Evolutionary conservation across 2,329 filamentous ascomycete species (phyloP).

Genomic region (Fusarium sacchari): DNA sequence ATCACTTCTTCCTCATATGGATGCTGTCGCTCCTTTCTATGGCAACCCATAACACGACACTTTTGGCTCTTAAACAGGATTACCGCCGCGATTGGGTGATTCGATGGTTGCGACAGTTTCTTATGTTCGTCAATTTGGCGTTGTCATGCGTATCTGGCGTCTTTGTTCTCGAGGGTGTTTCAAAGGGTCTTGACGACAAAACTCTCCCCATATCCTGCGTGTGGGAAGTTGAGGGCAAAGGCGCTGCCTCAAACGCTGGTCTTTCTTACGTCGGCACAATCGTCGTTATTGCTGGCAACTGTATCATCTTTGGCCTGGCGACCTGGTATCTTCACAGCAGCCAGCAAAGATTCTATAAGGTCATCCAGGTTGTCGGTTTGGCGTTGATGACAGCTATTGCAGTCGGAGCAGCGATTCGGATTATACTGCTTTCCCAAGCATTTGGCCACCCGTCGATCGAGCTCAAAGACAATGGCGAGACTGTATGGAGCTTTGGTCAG

Average conservation of each 20-base stretch:
- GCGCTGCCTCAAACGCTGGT: constrained; percentile 52
- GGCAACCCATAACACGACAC: constrained; percentile 71
- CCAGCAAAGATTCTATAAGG: constrained; percentile 63
- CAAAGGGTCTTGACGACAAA: constrained; percentile 59
- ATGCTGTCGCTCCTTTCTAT: constrained; percentile 72
- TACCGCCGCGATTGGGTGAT: constrained; percentile 74
- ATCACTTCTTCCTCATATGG: constrained; percentile 79
- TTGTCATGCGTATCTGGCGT: constrained; percentile 66
- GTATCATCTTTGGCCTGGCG: constrained; percentile 65
- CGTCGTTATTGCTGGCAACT: constrained; percentile 68
- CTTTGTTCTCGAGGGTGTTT: constrained; percentile 65
- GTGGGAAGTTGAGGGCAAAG: constrained; percentile 58
- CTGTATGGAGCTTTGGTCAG: constrained; percentile 39
- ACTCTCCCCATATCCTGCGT: constrained; percentile 71
- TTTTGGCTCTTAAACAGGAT: constrained; percentile 72
- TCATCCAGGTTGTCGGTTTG: constrained; percentile 63
- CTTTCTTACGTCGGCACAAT: constrained; percentile 69
- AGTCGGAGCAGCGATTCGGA: constrained; percentile 66
- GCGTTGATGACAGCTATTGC: constrained; percentile 67
- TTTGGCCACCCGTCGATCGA: constrained; percentile 53
- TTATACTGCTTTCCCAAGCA: constrained; percentile 68
- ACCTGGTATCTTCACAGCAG: constrained; percentile 73
- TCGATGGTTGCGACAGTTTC: constrained; percentile 70
- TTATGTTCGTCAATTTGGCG: constrained; percentile 73
- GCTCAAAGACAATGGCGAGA: constrained; percentile 41